Percentiles rank a stretch among this genome's conserved stretches.
phyloP scores from a whole-genome alignment of 176 grass and related monocot genomes.

The Carex cristatella region DNA sequence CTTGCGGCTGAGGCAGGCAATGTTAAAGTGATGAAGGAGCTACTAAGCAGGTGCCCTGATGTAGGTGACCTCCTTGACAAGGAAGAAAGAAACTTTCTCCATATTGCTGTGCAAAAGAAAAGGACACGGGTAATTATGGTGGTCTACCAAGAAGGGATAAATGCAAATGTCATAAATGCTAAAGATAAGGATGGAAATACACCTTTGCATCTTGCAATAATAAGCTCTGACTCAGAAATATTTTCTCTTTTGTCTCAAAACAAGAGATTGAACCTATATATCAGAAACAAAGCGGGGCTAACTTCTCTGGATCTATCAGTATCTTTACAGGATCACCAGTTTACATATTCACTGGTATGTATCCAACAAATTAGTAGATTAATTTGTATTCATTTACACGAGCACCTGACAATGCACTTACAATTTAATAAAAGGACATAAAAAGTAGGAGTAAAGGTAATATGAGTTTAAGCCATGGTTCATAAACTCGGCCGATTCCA shows the following conservation, averaged over 20 bases:
- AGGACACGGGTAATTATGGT: slow-evolving; percentile 32
- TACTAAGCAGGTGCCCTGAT: slow-evolving; percentile 44
- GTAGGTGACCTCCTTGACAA: slow-evolving; percentile 53
- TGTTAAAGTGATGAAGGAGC: slow-evolving; percentile 36
- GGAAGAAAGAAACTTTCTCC: slow-evolving; percentile 59
- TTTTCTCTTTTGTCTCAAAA: slow-evolving; percentile 43
- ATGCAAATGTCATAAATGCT: slow-evolving; percentile 23
- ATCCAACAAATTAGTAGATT: not conserved
- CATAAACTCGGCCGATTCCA: too few species aligned
- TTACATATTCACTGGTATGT: not conserved
- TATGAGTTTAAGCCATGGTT: not conserved
- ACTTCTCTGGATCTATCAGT: slow-evolving; percentile 59
- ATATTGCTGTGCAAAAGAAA: slow-evolving; percentile 43
- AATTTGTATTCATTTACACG: not conserved
- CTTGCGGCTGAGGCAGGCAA: slow-evolving; percentile 51
- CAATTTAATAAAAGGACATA: not conserved
- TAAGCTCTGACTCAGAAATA: slow-evolving; percentile 38
- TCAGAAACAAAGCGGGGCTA: slow-evolving; percentile 50
- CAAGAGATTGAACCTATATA: slow-evolving; percentile 35
- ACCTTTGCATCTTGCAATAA: slow-evolving; percentile 58
- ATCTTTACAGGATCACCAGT: slow-evolving; percentile 25
- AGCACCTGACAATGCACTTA: not conserved
- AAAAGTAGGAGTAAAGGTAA: not conserved
- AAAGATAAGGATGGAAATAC: slow-evolving; percentile 65
- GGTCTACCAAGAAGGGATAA: not conserved